Base-by-base conservation (phyloP, 129 eudicot species). In the Flaveria brownii region DNA sequence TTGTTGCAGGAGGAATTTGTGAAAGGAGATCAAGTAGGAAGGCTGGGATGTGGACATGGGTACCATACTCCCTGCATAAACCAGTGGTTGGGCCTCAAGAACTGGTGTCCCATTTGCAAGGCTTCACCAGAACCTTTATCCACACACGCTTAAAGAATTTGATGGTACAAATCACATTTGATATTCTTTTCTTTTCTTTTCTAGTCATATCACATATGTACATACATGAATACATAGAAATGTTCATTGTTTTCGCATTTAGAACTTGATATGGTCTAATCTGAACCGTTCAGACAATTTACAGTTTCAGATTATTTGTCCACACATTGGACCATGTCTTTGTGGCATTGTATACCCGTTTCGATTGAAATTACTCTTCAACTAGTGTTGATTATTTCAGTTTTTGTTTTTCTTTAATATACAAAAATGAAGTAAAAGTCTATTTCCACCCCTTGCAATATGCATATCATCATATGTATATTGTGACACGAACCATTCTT, bases 61-160 rank as follows among this genome's bases (percentile, higher is more conserved):
- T 90, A 86, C 72, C 98, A 93, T 47, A 72, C 55, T 52, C 77
- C 47, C 20, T 93, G 98, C 73, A 81, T 93, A 73, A 75, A 86
- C 65, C 89, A 90, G 63, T 93, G 96, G 98, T 73, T 93, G 78
- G 73, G 82, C 56, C 75, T 90, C 33, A 93, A 93, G 89, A 93
- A 90, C 74, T 93, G 96, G 98, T 93, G 98, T 76, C 98, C 98
- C 17, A 85, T 93, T 70, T 93, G 98, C 91, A 93, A 93, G 85
- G 84, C 87, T 15, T 82, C 86, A 20, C 84, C 71, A 56, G 15
- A 74, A 74, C 67, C 84, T 45, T 52, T 55, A 16, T 47, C 79
- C 54, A 9, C 79, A 62, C 50, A 26, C n/a, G 15, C 62, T 23
- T 43, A 69, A 69, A 22, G 18, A 69, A 47, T 46, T 28, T 56